Evolutionary conservation across 2,329 filamentous ascomycete species (phyloP).

Genomic region (Aspergillus oerlinghausenensis): DNA sequence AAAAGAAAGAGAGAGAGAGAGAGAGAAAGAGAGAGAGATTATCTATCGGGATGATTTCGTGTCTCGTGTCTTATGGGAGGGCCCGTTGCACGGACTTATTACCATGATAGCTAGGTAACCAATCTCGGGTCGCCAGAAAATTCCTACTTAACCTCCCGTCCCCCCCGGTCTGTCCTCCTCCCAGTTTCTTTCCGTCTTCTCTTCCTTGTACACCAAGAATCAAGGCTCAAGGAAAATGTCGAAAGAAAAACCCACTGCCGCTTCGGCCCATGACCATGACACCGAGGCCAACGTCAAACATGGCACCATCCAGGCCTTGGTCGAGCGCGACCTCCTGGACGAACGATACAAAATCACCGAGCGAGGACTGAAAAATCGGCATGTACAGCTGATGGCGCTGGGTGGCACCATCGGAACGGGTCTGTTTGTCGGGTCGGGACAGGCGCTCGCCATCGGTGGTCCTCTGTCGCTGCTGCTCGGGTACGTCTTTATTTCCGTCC

Average conservation of each 20-base stretch:
- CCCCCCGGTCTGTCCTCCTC: not conserved
- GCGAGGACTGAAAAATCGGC: constrained; percentile 40
- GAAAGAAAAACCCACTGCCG: constrained; percentile 7
- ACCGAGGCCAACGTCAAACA: constrained; percentile 14
- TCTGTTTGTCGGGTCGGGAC: constrained; percentile 52
- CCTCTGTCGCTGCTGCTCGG: constrained; percentile 51
- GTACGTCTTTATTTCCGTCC: constrained; percentile 46
- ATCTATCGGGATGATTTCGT: no score
- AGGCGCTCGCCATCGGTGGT: constrained; percentile 49
- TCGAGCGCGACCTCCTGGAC: constrained; percentile 38
- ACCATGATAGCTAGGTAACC: not conserved
- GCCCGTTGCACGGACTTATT: no score
- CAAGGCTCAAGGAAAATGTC: not conserved
- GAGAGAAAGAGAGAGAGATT: no score
- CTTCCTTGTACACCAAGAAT: not conserved
- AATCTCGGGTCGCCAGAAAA: not conserved
- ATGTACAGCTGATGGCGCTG: constrained; percentile 48
- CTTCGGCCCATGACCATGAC: constrained; percentile 1
- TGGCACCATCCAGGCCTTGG: constrained; percentile 27
- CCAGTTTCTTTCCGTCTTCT: not conserved
- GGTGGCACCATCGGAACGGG: constrained; percentile 56
- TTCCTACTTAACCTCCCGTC: not conserved
- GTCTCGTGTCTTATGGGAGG: no score
- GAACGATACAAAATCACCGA: constrained; percentile 37
- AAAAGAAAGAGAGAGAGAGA: no score